phyloP scores from a whole-genome alignment of 768 basidiomycete genomes.

The Mycena kentingensis region DNA sequence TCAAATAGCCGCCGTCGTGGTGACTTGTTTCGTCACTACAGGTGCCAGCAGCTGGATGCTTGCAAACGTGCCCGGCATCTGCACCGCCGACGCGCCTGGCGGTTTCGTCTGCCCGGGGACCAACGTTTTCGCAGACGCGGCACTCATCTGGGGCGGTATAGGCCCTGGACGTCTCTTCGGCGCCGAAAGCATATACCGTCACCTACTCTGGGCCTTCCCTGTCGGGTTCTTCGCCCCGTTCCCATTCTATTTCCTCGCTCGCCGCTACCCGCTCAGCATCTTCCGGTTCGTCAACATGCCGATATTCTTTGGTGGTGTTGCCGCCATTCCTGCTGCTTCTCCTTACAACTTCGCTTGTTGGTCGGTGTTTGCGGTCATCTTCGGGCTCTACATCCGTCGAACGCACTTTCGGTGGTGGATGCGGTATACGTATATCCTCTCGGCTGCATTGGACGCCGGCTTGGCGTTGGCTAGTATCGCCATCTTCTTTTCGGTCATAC shows the following conservation, averaged over 20 bases:
- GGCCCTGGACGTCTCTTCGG: slow-evolving; percentile 73
- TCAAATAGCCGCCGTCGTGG: slow-evolving; percentile 60
- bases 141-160: slow-evolving; percentile 81
- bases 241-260: slow-evolving; percentile 81
- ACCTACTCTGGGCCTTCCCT: slow-evolving; percentile 72
- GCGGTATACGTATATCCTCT: slow-evolving; percentile 89
- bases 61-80: slow-evolving; percentile 70
- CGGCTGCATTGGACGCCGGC: slow-evolving; percentile 69
- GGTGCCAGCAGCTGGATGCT: slow-evolving; percentile 75
- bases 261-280: slow-evolving; percentile 77
- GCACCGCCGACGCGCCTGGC: slow-evolving; percentile 59
- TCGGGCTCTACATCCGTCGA: slow-evolving; percentile 82
- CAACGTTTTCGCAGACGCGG: slow-evolving; percentile 65
- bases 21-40: slow-evolving; percentile 61
- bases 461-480: slow-evolving; percentile 56
- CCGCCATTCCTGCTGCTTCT: slow-evolving; percentile 76
- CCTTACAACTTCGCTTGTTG: slow-evolving; percentile 90
- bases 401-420: slow-evolving; percentile 79
- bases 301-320: slow-evolving; percentile 73
- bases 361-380: slow-evolving; percentile 77
- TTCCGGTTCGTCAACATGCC: slow-evolving; percentile 89
- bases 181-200: slow-evolving; percentile 51
- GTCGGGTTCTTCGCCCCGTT: slow-evolving; percentile 74
- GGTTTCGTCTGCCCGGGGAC: slow-evolving; percentile 73
- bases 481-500: slow-evolving; percentile 62